Base-by-base conservation (phyloP, 208 protist genomes). In the Tetramitus jugosus region DNA sequence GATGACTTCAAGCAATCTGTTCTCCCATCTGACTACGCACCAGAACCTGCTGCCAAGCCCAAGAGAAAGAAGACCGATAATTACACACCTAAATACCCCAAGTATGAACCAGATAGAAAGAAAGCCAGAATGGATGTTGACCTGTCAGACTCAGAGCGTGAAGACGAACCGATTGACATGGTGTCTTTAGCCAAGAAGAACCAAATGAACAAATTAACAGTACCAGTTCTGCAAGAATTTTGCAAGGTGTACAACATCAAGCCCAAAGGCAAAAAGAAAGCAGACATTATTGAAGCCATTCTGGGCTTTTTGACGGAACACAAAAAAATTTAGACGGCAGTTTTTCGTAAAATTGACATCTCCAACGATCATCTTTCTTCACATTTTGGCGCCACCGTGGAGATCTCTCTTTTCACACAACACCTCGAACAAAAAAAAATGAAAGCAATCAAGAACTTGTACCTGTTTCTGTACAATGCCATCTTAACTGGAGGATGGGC, bases 391-490 rank as follows among this genome's bases (percentile, higher is more conserved):
- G n/a, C n/a, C n/a, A n/a, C n/a, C n/a, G n/a, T n/a, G n/a, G n/a
- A n/a, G n/a, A n/a, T n/a, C n/a, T n/a, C n/a, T n/a, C n/a, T n/a
- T n/a, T n/a, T n/a, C n/a, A n/a, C n/a, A n/a, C n/a, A n/a, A n/a
- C n/a, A n/a, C n/a, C n/a, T n/a, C n/a, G n/a, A 49, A 49, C 8
- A 49, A 62, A 62, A 62, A 62, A 23, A 23, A 23, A 62, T 31
- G 4, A 35, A 2, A 53, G n/a, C 42, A 35, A 17, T 74, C 3
- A 42, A 20, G 13, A 74, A 49, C 2, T 4, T 39, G 7, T 83
- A 83, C 31, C 23, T 83, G 2, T 46, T 83, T 8, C 3, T 75
- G 0, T 83, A 83, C 29, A 83, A 83, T 68, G n/a, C 26, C 37
- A 49, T 10, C 14, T 26, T 80, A 4, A 43, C 37, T 17, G 17